phyloP scores from a whole-genome alignment of 805 yeast species.

The Metschnikowia corniflorae region DNA sequence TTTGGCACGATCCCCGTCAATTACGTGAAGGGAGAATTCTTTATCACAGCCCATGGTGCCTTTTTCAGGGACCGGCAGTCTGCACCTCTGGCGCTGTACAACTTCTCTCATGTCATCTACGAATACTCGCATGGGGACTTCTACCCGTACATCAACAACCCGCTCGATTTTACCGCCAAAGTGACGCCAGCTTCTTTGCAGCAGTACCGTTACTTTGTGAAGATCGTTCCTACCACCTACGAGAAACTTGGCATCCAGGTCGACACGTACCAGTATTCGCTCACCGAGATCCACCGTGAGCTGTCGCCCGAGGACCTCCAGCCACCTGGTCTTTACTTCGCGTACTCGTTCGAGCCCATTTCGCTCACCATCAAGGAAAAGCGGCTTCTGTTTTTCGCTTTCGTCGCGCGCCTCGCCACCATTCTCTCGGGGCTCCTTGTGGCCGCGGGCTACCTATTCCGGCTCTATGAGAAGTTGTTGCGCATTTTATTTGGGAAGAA shows the following conservation, averaged over 20 bases:
- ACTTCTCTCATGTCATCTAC: constrained; percentile 79
- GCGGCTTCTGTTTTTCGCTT: constrained; percentile 73
- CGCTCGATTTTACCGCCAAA: constrained; percentile 76
- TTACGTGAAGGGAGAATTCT: constrained; percentile 81
- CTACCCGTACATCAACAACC: constrained; percentile 81
- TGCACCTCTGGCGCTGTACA: constrained; percentile 49
- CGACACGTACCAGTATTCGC: constrained; percentile 83
- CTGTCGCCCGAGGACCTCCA: constrained; percentile 14
- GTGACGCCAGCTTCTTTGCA: constrained; percentile 46
- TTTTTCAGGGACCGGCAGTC: constrained; percentile 53
- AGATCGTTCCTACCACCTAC: constrained; percentile 81
- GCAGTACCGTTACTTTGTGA: constrained; percentile 61
- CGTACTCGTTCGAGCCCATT: constrained; percentile 87
- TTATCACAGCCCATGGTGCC: constrained; percentile 72
- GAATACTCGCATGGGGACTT: constrained; percentile 91
- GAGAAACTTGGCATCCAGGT: constrained; percentile 65
- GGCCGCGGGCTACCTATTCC: constrained; percentile 62
- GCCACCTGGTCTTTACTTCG: constrained; percentile 77
- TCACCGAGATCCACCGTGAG: constrained; percentile 48
- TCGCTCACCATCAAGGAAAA: constrained; percentile 64
- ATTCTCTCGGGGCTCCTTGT: constrained; percentile 79
- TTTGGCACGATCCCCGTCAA: constrained; percentile 82
- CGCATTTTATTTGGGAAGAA: constrained; percentile 56
- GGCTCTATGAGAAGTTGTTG: constrained; percentile 52
- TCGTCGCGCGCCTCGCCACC: constrained; percentile 73